Conservation (phyloP, 495 filamentous ascomycete genomes). For the Hypoxylon lenormandii region DNA sequence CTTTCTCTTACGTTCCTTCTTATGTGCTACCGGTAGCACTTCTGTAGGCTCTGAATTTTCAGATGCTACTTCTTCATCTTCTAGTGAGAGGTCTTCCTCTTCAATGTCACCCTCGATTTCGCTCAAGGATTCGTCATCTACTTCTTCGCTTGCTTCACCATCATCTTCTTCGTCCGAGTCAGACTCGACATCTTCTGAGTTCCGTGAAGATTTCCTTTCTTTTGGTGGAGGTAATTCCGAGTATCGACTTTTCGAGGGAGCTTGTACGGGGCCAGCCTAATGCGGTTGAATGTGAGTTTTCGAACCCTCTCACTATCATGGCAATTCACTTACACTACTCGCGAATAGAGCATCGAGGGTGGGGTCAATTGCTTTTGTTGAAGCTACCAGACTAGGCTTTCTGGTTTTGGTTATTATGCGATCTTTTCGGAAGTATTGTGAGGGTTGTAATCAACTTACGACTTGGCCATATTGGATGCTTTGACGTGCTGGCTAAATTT, state of each 20-base stretch:
- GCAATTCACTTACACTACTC: slow-evolving; percentile 72
- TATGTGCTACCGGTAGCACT: slow-evolving; percentile 35
- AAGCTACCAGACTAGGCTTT: slow-evolving; percentile 52
- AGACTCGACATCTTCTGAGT: slow-evolving; percentile 19
- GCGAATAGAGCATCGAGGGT: slow-evolving; percentile 82
- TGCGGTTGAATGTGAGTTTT: slow-evolving; percentile 41
- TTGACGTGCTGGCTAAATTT: too few species aligned
- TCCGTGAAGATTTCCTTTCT: slow-evolving; percentile 40
- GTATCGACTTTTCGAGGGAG: slow-evolving; percentile 65
- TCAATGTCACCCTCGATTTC: slow-evolving; percentile 61
- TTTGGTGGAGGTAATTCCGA: slow-evolving; percentile 52
- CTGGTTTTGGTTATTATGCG: slow-evolving; percentile 39
- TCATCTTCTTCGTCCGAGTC: slow-evolving; percentile 50
- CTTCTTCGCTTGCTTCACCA: slow-evolving; percentile 37
- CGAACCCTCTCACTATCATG: not conserved
- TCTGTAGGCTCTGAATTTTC: slow-evolving; percentile 51
- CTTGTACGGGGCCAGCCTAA: slow-evolving; percentile 76
- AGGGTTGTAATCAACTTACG: slow-evolving; percentile 36
- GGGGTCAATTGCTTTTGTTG: slow-evolving; percentile 74
- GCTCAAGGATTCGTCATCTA: slow-evolving; percentile 57
- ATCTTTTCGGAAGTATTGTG: not conserved
- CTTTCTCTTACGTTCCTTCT: slow-evolving; percentile 79
- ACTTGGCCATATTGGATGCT: slow-evolving; percentile 44
- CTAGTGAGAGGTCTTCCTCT: slow-evolving; percentile 55
- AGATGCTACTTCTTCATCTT: slow-evolving; percentile 54